A percentile compares a stretch with the other conserved stretches of the same genome.
Conservation (phyloP, 345 rosid species). For the Ceriops decandra region DNA sequence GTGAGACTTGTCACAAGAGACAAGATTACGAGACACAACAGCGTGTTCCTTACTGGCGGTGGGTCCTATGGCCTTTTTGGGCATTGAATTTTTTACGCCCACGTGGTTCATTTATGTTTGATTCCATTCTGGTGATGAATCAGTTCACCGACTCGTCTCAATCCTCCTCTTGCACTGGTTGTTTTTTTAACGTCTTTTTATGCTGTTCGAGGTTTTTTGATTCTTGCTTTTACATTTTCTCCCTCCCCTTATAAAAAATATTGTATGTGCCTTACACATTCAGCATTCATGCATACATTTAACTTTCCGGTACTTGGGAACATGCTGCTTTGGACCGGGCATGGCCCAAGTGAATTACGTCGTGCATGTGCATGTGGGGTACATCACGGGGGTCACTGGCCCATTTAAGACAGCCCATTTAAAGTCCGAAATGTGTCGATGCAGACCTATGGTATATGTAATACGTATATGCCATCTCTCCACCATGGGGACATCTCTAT, state of each 20-base stretch:
- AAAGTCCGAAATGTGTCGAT: too few relatives aligned
- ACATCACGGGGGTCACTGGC: too few relatives aligned
- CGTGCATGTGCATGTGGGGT: neutral
- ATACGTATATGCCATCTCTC: too few relatives aligned
- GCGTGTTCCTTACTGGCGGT: neutral
- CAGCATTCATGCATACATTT: neutral
- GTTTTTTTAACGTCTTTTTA: neutral
- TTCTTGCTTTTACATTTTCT: neutral
- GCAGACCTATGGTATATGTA: too few relatives aligned
- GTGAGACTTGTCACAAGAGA: neutral
- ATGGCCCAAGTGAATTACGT: constrained; percentile 1
- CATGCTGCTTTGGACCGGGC: neutral
- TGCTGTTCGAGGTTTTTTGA: neutral
- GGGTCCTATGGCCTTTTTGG: neutral
- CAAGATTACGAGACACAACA: neutral
- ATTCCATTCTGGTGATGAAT: constrained; percentile 4
- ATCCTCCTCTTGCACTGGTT: too few relatives aligned
- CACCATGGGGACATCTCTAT: too few relatives aligned
- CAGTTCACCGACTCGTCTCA: neutral
- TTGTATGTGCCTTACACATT: neutral
- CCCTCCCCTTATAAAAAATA: too few relatives aligned
- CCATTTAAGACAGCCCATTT: too few relatives aligned
- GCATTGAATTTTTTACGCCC: neutral
- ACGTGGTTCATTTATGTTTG: constrained; percentile 1
- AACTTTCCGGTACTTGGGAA: neutral